Evolutionary conservation across 441 rosid species (phyloP), one percentile per base, ranked within the genome.

Genomic region (Melastoma candidum): DNA sequence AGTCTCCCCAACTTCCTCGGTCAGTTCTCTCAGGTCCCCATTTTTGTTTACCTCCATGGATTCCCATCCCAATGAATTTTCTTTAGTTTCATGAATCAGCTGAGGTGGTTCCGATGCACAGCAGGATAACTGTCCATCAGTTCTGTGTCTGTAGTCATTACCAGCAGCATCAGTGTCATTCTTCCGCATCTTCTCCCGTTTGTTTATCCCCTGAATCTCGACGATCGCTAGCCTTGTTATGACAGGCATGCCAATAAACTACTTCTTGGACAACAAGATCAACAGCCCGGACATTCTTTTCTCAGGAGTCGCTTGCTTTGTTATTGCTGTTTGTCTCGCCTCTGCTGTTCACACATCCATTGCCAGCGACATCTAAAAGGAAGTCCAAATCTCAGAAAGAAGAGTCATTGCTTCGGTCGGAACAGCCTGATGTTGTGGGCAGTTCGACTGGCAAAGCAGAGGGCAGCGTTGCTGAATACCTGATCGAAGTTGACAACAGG

Each of bases 81-180:
- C n/a, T 10, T 9, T 51, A 26, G 0, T 22, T 51, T 51, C 11
- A 26, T 4, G 49, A 12, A 14, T 17, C 11, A 11, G 12, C 14
- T 12, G 13, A 12, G 10, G 36, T 8, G 36, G 13, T 12, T 26
- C 6, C 12, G 55, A 25, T 63, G 50, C 74, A 63, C 66, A 48
- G 63, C 70, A 86, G 97, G 86, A 81, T 44, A 90, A 90, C 65
- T 84, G 94, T 89, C 84, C 87, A 29, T 82, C 84, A 1, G 81
- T 83, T 57, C 95, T 2, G 82, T 87, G 41, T 80, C 94, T 48
- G 85, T 82, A 76, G 97, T 86, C 24, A 72, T 89, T 55, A 63
- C 80, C 36, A 51, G 81, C 17, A 81, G 97, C 74, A 78, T 78
- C 54, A 81, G 83, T 0, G 95, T 87, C 46, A 88, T 90, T 26